phyloP scores from a whole-genome alignment of 441 rosid genomes.

The Francoa sonchifolia region DNA sequence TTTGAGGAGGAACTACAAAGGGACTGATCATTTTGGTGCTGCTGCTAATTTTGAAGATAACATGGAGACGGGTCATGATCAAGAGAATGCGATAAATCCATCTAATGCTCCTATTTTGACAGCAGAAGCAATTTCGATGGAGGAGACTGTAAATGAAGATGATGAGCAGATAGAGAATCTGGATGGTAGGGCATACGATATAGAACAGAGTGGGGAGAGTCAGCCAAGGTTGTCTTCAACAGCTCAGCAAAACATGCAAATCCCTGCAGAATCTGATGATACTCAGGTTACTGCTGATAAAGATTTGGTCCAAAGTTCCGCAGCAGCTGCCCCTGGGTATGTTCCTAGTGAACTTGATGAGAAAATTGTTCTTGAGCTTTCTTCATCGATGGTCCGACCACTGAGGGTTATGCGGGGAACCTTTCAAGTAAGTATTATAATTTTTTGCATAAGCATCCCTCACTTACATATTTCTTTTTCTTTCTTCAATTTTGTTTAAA shows the following conservation, averaged over 20 bases:
- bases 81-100: conserved; percentile 38
- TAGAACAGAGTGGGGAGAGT: conserved; percentile 32
- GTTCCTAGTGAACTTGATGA: conserved; percentile 87
- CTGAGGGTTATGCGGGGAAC: conserved; percentile 79
- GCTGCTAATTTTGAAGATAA: conserved; percentile 84
- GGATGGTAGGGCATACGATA: conserved; percentile 33
- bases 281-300: conserved; percentile 36
- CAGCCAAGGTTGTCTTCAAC: conserved; percentile 33
- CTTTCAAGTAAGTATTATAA: conserved; percentile 60
- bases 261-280: conserved; percentile 35
- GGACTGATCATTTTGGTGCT: conserved; percentile 87
- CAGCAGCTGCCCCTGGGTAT: conserved; percentile 75
- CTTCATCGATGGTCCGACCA: conserved; percentile 95
- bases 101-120: conserved; percentile 63
- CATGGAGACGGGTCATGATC: conserved; percentile 29
- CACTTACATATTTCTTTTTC: neutral
- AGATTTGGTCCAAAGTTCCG: conserved; percentile 38
- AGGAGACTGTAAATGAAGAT: conserved; percentile 59
- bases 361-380: conserved; percentile 84
- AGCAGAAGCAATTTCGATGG: conserved; percentile 83
- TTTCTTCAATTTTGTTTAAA: neutral
- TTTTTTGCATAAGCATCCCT: neutral
- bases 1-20: conserved; percentile 72
- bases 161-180: conserved; percentile 62
- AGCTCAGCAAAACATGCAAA: conserved; percentile 39